A percentile compares a stretch with the other conserved stretches of the same genome.
Conservation (phyloP, 1,284 basidiomycete species). For the Blastosporella zonata region DNA sequence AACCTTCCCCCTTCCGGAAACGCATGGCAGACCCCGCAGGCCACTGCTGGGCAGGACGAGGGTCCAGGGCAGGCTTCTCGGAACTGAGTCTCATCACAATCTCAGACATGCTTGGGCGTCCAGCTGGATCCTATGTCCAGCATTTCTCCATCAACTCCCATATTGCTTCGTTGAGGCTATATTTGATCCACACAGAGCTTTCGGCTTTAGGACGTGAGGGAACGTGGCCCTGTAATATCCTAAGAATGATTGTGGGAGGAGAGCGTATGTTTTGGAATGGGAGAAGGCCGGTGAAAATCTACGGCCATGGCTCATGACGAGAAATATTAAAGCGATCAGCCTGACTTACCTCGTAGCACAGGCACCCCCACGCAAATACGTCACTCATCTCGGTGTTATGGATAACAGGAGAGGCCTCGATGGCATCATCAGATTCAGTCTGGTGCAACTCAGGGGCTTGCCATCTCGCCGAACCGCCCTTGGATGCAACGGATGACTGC, state of each 20-base stretch:
- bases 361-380: neutral
- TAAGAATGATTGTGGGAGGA: neutral
- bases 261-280: neutral
- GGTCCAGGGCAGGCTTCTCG: neutral
- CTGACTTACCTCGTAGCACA: slow-evolving; percentile 3
- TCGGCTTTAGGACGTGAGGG: neutral
- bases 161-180: neutral
- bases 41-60: neutral
- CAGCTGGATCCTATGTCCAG: neutral
- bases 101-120: neutral
- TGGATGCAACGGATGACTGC: neutral
- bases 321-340: neutral
- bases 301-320: neutral
- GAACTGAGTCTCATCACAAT: neutral
- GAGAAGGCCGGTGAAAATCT: neutral
- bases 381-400: slow-evolving; percentile 1
- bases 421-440: neutral
- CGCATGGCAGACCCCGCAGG: neutral
- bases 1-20: neutral
- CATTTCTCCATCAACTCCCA: neutral
- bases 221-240: neutral
- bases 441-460: slow-evolving; percentile 2
- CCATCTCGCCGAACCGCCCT: neutral
- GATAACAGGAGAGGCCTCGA: neutral
- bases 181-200: neutral